Base-by-base conservation (phyloP, 164 flowering plant species). In the Protea cynaroides region DNA sequence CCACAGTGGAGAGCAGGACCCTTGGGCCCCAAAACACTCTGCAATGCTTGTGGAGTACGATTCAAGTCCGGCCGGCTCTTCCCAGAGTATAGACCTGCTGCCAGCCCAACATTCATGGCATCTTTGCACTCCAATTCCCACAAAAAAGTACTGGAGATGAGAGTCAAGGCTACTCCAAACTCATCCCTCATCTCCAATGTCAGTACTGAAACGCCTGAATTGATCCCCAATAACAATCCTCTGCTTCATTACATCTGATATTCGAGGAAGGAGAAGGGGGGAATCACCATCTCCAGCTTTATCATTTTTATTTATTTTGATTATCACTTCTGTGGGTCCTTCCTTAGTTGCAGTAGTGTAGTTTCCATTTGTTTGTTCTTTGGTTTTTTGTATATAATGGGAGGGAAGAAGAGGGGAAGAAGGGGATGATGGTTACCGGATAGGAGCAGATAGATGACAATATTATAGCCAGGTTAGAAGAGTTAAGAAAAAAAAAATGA, bases 1-100 rank as follows among this genome's bases (percentile, higher is more conserved):
- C 97, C 98, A 0, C 97, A 90, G 43, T 93, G 98, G 98, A 78
- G 98, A 70, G 86, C 88, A 17, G 98, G 98, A 0, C 98, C 98
- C 15, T 71, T 86, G 90, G 97, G 98, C 6, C 98, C 98, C 2
- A 93, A 90, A 73, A 89, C 97, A 6, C 92, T 93, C 0, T 90
- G 98, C 85, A 93, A 93, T 60, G 98, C 98, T 0, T 93, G 98
- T 62, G 97, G 98, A 1, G 98, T 93, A 9, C 94, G 98, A 19
- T 81, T 77, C 79, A 93, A 90, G 78, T 90, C 97, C 0, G 98
- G 98, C 56, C 74, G 98, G 34, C 86, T 90, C 65, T 93, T 80
- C 83, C 98, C 98, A 0, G 97, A 93, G 74, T 93, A 93, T 74
- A 84, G 97, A 7, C 98, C 98, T 0, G 98, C 97, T 0, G 98